A percentile compares a stretch with the other conserved stretches of the same genome.
phyloP scores from a whole-genome alignment of 2,329 filamentous ascomycete genomes.

The Zymoseptoria passerinii region DNA sequence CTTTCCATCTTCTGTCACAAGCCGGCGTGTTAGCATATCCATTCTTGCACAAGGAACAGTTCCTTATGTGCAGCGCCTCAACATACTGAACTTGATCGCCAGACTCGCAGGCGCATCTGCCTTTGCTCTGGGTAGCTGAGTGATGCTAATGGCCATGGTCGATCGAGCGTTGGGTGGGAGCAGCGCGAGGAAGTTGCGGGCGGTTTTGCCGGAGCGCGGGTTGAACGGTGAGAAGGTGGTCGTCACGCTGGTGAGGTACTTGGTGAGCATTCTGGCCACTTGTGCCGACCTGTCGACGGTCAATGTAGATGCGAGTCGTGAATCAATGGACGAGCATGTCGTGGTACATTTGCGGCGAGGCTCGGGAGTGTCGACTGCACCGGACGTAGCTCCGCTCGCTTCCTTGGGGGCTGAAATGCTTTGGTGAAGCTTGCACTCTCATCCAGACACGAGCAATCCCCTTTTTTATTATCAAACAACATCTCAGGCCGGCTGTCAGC shows the following conservation, averaged over 20 bases:
- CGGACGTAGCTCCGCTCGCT: neutral
- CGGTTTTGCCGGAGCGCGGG: constrained; percentile 61
- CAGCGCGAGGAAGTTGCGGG: constrained; percentile 76
- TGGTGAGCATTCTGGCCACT: constrained; percentile 62
- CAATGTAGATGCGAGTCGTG: neutral
- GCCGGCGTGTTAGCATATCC: neutral
- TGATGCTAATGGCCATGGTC: constrained; percentile 68
- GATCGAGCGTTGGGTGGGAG: constrained; percentile 71
- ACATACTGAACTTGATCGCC: constrained; percentile 75
- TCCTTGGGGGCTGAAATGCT: neutral
- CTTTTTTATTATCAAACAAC: neutral
- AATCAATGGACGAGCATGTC: neutral
- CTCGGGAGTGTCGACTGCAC: neutral
- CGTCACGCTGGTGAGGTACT: constrained; percentile 75
- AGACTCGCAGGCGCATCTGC: constrained; percentile 63
- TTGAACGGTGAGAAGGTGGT: constrained; percentile 92
- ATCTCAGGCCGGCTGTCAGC: neutral
- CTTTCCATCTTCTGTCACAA: constrained; percentile 73
- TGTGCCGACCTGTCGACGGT: neutral
- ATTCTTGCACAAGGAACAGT: neutral
- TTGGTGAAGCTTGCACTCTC: neutral
- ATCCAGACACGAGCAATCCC: neutral
- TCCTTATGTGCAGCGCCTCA: neutral
- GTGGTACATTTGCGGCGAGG: neutral
- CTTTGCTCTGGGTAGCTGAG: constrained; percentile 57